phyloP scores from a whole-genome alignment of 176 grass and related monocot species.

The Bothriochloa decipiens region DNA sequence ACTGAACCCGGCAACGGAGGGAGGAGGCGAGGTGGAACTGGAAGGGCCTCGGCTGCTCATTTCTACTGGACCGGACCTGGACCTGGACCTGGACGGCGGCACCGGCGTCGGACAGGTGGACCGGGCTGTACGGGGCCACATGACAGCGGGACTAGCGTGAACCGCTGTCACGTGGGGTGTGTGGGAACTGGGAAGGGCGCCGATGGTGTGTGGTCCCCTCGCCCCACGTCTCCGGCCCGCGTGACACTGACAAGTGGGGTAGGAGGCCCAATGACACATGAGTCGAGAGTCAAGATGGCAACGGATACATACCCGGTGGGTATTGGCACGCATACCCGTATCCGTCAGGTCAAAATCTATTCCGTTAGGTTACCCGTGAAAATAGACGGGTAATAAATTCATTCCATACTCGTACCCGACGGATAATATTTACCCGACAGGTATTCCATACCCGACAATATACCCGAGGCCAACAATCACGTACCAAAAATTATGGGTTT shows the following conservation, averaged over 20 bases:
- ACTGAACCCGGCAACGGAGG: neutral
- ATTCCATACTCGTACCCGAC: too few species aligned
- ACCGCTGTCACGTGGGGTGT: neutral
- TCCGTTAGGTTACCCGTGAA: too few species aligned
- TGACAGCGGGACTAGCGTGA: neutral
- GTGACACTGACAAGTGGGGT: neutral
- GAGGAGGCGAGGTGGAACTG: neutral
- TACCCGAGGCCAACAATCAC: too few species aligned
- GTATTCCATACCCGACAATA: too few species aligned
- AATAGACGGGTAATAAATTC: too few species aligned
- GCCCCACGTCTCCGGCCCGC: too few species aligned
- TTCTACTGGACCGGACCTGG: neutral
- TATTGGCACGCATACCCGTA: too few species aligned
- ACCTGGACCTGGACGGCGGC: neutral
- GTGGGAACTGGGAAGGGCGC: neutral
- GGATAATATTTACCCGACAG: too few species aligned
- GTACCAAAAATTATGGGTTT: too few species aligned
- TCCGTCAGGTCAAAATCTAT: too few species aligned
- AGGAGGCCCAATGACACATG: neutral
- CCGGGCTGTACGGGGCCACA: neutral
- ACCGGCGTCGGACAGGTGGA: conserved; percentile 37
- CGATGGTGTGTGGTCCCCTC: neutral
- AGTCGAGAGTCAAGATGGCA: too few species aligned
- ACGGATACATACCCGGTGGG: too few species aligned
- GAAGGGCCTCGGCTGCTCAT: neutral